Conservation (phyloP, 2,329 filamentous ascomycete genomes). For the Cordyceps militaris region DNA sequence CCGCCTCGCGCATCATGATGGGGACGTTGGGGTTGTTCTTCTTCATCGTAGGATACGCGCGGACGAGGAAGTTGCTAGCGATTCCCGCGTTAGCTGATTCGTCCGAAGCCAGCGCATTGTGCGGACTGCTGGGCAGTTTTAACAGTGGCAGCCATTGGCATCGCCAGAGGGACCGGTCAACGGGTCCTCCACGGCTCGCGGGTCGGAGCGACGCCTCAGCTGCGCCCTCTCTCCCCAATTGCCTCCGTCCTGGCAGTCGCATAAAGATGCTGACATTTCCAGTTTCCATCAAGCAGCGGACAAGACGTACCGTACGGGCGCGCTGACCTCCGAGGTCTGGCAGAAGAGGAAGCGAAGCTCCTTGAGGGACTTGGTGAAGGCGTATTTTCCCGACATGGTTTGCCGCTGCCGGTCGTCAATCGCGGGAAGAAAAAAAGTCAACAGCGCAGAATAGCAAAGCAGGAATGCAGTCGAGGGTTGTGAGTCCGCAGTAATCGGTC, state of each 20-base stretch:
- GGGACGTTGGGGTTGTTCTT: slow-evolving; percentile 93
- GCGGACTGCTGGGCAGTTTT: background rate
- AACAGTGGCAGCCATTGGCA: background rate
- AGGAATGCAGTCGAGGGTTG: background rate
- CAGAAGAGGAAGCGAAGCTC: slow-evolving; percentile 97
- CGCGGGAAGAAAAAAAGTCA: background rate
- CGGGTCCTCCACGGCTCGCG: background rate
- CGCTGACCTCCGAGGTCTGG: slow-evolving; percentile 87
- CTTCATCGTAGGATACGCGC: slow-evolving; percentile 97
- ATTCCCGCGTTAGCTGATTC: slow-evolving; percentile 14
- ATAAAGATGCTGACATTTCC: background rate
- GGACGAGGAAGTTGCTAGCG: slow-evolving; percentile 71
- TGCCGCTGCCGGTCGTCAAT: background rate
- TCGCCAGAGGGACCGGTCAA: background rate
- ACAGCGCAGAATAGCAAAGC: background rate
- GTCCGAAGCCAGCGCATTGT: background rate
- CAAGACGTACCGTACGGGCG: slow-evolving; percentile 68
- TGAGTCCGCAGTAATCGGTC: background rate
- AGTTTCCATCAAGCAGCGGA: background rate
- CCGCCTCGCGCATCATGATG: slow-evolving; percentile 90
- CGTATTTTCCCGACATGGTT: slow-evolving; percentile 86
- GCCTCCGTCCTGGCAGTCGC: background rate
- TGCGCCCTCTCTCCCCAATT: background rate
- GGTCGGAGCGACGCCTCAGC: too few species aligned
- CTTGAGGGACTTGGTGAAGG: slow-evolving; percentile 80